A percentile compares a stretch with the other conserved stretches of the same genome.
Conservation (phyloP, 2,329 filamentous ascomycete genomes). For the Cladosporium oxysporum region DNA sequence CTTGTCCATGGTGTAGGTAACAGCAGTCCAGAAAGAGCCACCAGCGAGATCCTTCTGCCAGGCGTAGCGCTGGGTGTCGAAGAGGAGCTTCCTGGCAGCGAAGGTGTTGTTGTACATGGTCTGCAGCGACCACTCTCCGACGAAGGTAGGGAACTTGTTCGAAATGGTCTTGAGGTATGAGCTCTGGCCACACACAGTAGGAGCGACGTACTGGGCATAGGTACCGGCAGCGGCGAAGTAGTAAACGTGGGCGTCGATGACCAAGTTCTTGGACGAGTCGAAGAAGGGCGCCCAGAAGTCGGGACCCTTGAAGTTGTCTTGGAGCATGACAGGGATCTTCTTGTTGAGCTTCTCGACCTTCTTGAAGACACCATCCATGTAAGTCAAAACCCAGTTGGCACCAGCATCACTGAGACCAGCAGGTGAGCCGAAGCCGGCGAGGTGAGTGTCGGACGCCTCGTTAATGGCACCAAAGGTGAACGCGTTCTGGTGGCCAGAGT, state of each 20-base stretch:
- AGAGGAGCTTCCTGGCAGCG: constrained; percentile 31
- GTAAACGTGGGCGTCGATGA: constrained; percentile 38
- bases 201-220: constrained; percentile 32
- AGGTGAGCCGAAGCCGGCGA: constrained; percentile 37
- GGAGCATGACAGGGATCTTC: constrained; percentile 39
- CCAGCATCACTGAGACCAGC: constrained; percentile 35
- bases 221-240: constrained; percentile 34
- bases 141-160: constrained; percentile 37
- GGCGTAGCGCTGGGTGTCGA: constrained; percentile 39
- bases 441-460: constrained; percentile 39
- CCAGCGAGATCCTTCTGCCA: constrained; percentile 38
- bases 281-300: constrained; percentile 35
- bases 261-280: constrained; percentile 32
- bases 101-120: constrained; percentile 38
- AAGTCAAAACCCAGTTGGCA: constrained; percentile 37
- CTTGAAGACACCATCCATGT: constrained; percentile 36
- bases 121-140: constrained; percentile 42
- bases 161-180: constrained; percentile 25
- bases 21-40: constrained; percentile 27
- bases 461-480: constrained; percentile 44
- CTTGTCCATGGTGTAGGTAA: constrained; percentile 21
- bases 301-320: constrained; percentile 35
- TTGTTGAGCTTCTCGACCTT: constrained; percentile 31
- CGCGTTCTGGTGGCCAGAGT: constrained; percentile 32
- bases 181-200: constrained; percentile 34